Base-by-base conservation (phyloP, 305 asterid species). In the Fraxinus floribunda region DNA sequence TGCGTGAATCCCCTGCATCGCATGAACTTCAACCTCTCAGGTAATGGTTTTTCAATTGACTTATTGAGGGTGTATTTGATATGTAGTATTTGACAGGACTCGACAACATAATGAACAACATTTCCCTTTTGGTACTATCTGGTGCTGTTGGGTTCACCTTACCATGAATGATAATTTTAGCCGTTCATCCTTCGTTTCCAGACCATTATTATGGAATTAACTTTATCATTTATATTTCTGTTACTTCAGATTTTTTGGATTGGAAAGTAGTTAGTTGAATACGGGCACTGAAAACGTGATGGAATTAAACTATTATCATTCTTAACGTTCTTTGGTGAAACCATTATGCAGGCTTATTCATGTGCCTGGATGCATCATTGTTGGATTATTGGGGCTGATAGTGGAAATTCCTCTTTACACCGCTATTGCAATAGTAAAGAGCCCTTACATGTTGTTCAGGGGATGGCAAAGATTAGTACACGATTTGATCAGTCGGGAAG, bases 381-480 rank as follows among this genome's bases (percentile, higher is more conserved):
- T 93, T 18, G 99, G 95, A 39, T 83, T 95, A 30, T 3, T 89
- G 24, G 98, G 99, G 66, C 86, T 95, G 75, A 86, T 94, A 9
- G 97, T 94, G n/a, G 98, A 95, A 79, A 92, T 95, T 79, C 98
- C 99, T 75, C 97, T 93, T 55, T 95, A 88, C 91, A 87, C 97
- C 2, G 92, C 90, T 55, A 94, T 95, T 57, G 99, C 97, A 22
- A 7, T 94, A 49, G 93, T 89, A 7, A 95, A 95, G 88, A 93
- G 98, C 72, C 99, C 99, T 2, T 94, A 84, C 82, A 94, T 95
- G 98, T 80, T 94, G 91, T 93, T 94, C 90, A 94, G 93, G 78
- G 98, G 99, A 35, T 95, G 99, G 99, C 97, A 93, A 1, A 89
- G 98, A 88, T 86, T 95, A 75, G 86, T 94, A 73, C 96, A 94